Percentiles rank a stretch among this genome's conserved stretches.
Conservation (phyloP, 2,329 filamentous ascomycete genomes). For the Curvularia spicifera region DNA sequence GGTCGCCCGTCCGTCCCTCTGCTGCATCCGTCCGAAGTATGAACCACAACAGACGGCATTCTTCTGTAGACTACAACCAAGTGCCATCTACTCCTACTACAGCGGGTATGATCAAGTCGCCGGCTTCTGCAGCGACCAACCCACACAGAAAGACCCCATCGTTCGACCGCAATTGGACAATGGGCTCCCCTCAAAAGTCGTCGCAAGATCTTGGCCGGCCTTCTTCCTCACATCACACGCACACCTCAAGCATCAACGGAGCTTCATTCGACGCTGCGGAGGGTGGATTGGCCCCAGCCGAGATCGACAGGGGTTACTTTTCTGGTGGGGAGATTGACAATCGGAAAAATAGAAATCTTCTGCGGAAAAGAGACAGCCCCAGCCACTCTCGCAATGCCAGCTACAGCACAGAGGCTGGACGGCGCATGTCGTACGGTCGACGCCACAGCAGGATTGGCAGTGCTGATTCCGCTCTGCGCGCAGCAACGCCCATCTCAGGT, state of each 20-base stretch:
- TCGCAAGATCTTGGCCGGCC: constrained; percentile 38
- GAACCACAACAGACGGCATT: constrained; percentile 85
- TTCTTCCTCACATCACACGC: constrained; percentile 43
- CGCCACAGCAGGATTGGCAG: constrained; percentile 78
- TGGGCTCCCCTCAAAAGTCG: constrained; percentile 51
- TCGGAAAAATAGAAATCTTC: constrained; percentile 71
- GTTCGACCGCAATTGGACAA: constrained; percentile 65
- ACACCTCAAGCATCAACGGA: constrained; percentile 40
- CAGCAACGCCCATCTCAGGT: constrained; percentile 60
- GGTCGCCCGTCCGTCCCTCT: constrained; percentile 65
- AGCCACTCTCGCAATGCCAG: constrained; percentile 75
- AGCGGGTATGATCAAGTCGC: constrained; percentile 26
- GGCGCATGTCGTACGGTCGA: constrained; percentile 70
- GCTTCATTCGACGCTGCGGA: constrained; percentile 37
- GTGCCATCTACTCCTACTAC: constrained; percentile 36
- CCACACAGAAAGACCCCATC: constrained; percentile 63
- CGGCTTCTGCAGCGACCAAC: constrained; percentile 29
- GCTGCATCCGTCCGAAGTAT: constrained; percentile 82
- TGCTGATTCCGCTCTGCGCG: constrained; percentile 73
- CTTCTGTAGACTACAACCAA: constrained; percentile 75
- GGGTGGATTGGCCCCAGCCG: constrained; percentile 47
- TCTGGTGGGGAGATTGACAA: constrained; percentile 85
- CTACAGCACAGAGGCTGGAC: constrained; percentile 63
- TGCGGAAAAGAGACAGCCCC: constrained; percentile 73
- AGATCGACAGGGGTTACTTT: constrained; percentile 89